Base-by-base conservation (phyloP, 805 yeast species). In the Wickerhamomyces ciferrii region DNA sequence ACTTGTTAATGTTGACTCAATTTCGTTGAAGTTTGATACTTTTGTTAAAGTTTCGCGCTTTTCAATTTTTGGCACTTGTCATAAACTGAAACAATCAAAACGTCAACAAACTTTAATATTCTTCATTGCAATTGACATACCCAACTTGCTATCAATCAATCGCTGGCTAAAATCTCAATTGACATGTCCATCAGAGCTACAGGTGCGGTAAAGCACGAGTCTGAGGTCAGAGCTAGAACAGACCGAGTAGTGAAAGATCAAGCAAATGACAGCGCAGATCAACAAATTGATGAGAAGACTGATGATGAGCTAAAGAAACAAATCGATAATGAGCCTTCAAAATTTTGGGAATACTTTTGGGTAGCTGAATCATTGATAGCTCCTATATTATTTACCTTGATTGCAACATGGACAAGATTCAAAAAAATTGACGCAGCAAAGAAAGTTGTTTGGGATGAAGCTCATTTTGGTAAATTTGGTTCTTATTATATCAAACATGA, bases 391-490 rank as follows among this genome's bases (percentile, higher is more conserved):
- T 61, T 78, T 41, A 76, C 82, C 0, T 52, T 57, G 0, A 19
- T 76, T 5, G 72, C 87, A 3, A 66, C 76, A 25, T 77, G 71
- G 49, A 75, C 82, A 8, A 74, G 94, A 56, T 71, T 83, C 50
- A 75, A 81, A 56, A 72, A 75, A 42, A 81, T 87, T 43, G 81
- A 77, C 20, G 65, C 67, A 29, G 74, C 81, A 48, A 63, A 76
- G 43, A 73, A 71, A 45, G 92, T 87, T 42, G 84, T 85, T 9
- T 87, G 96, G 96, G 96, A 87, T 68, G 96, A 87, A 64, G 94
- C 95, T 6, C 96, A 87, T 70, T 87, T 87, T 62, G 96, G 94
- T 39, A 85, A 84, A 62, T 87, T 87, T 62, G 95, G 95, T 40
- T 83, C 92, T 4, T 81, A 85, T 58, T 87, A 87, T 63, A 68